Base-by-base conservation (phyloP, 2,329 filamentous ascomycete species). In the Fusarium acutatum region DNA sequence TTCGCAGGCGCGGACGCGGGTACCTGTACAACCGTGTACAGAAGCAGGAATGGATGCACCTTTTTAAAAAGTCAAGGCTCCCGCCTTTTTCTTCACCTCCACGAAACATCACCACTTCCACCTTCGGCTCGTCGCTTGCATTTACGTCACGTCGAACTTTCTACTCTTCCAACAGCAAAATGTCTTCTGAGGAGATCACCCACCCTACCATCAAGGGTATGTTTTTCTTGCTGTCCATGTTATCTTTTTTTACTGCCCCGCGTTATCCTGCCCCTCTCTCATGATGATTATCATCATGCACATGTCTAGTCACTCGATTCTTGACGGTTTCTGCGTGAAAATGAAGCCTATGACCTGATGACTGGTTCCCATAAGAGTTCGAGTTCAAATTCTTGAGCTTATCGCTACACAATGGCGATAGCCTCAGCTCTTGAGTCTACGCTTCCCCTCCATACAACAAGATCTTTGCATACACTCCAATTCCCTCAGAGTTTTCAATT, bases 121-220 rank as follows among this genome's bases (percentile, higher is more conserved):
- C 61, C 35, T 58, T 66, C 65, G 49, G 67, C 63, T 72, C 68
- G 64, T 77, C 71, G 64, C 72, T 61, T 73, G 41, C 18, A 44
- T 66, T 32, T 22, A 30, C 34, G 32, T 68, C 57, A 61, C 49
- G 40, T 37, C 43, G 38, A 58, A 59, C 64, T 37, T 24, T 58
- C 47, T 35, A 40, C 47, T 70, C 62, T 63, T 77, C 62, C 37
- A 65, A 58, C 28, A 26, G 34, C 83, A 90, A 80, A 80, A 94
- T 94, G 92, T 77, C 80, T 71, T 58, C 70, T 57, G 85, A 86
- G 83, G 89, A 93, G 81, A 89, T 93, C 84, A 88, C 88, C 77
- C 92, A 94, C 88, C 90, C 91, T 82, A 94, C 92, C 81, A 94
- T 94, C 87, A 89, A 93, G 86, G 91, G 91, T 92, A 86, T 76